Conservation (phyloP, 2,329 filamentous ascomycete species). For the Nemania diffusa region DNA sequence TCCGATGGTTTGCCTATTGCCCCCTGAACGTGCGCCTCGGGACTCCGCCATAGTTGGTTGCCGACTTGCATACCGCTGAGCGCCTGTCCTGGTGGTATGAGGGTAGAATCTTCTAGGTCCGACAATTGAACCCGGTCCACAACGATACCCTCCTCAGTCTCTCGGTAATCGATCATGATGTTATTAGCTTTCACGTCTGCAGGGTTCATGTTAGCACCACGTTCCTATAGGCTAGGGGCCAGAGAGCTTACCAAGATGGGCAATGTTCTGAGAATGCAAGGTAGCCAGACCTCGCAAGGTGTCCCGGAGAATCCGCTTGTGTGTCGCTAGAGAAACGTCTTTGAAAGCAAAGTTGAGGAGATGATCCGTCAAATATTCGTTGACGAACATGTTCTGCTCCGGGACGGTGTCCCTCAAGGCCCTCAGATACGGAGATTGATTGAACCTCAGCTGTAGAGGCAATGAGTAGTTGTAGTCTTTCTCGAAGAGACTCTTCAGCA, state of each 20-base stretch:
- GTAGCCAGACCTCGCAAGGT: constrained; percentile 53
- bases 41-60: constrained; percentile 59
- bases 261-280: constrained; percentile 52
- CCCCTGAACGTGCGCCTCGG: constrained; percentile 56
- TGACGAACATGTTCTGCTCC: constrained; percentile 58
- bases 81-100: constrained; percentile 51
- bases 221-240: constrained; percentile 12
- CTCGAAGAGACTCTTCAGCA: constrained; percentile 50
- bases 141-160: constrained; percentile 45
- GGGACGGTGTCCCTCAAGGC: constrained; percentile 55
- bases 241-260: constrained; percentile 49
- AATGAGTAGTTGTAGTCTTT: constrained; percentile 51
- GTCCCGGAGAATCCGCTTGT: constrained; percentile 57
- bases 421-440: constrained; percentile 52
- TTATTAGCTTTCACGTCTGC: constrained; percentile 58
- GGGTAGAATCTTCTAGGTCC: constrained; percentile 55
- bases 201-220: constrained; percentile 18
- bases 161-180: constrained; percentile 55
- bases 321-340: constrained; percentile 50
- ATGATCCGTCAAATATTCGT: constrained; percentile 56
- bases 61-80: constrained; percentile 53
- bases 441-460: constrained; percentile 47
- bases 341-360: constrained; percentile 56
- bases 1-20: constrained; percentile 54
- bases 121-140: constrained; percentile 54